Base-by-base conservation (phyloP, 2,329 filamentous ascomycete genomes). In the Penicillium italicum region DNA sequence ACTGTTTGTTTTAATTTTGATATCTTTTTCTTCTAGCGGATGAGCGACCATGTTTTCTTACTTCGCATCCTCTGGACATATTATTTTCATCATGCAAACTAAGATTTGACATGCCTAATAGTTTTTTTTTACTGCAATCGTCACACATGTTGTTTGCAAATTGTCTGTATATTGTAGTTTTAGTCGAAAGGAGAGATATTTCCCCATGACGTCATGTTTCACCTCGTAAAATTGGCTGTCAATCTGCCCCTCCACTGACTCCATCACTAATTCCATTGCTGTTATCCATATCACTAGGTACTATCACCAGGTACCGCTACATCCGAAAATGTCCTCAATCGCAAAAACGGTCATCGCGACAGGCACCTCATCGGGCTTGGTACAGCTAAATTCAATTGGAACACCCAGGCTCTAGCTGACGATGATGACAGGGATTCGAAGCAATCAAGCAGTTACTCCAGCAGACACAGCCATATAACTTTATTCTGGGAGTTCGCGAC, bases 401-500 rank as follows among this genome's bases (percentile, higher is more conserved):
- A 38, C 22, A 37, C 24, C 26, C 26, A 11, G 14, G 31, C 31
- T 14, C 7, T 37, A 37, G 10, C 38, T 56, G 50, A 57, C 24
- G 24, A 26, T 37, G 26, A 33, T 34, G 1, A 10, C 45, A 67
- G 65, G 65, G 65, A 36, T 67, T 67, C n/a, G 65, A 67, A 59
- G 51, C 54, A 16, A 52, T 67, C 30, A 66, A 67, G 33, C 65
- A 67, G 34, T 36, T 67, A 11, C 59, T 67, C 7, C 53, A 64
- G 36, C 50, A 63, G 14, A 38, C 57, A 12, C 55, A 64, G 50
- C 60, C 65, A 1, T 62, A 67, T 44, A 60, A 55, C 20, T 66
- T 67, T 36, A 64, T 67, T 11, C 45, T 67, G 4, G 65, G 65
- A 9, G 64, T 49, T 10, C 63, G 65, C 24, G 61, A 64, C 24